Percentiles rank a stretch among this genome's conserved stretches.
Conservation (phyloP, 176 grass and related monocot species). For the Eremochloa ophiuroides region DNA sequence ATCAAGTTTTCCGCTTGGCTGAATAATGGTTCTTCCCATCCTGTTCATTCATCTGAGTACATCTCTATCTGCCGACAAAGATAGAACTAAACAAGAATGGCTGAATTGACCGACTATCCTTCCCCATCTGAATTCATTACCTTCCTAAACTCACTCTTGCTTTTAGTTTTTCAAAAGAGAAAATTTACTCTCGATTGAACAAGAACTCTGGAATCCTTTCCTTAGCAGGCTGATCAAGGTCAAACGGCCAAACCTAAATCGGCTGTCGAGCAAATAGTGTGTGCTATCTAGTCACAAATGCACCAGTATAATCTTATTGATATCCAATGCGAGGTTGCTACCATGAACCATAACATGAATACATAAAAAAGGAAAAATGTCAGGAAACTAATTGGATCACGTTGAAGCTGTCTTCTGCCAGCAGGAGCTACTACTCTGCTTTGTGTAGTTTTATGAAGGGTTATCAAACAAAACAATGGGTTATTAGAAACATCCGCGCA, state of each 20-base stretch:
- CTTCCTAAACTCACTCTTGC: neutral
- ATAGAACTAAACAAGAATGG: neutral
- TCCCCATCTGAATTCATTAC: neutral
- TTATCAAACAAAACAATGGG: neutral
- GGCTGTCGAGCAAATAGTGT: neutral
- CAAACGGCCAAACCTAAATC: neutral
- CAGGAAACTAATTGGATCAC: neutral
- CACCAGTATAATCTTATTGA: neutral
- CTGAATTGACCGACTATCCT: neutral
- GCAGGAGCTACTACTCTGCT: neutral
- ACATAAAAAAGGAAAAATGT: neutral
- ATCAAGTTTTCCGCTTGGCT: neutral
- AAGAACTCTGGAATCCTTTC: neutral
- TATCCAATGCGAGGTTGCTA: neutral
- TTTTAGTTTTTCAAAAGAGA: neutral
- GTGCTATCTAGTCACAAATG: neutral
- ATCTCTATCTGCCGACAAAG: too few relatives aligned
- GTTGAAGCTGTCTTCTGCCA: neutral
- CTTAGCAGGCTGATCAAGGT: neutral
- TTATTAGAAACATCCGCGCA: neutral
- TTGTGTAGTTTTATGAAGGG: slow-evolving; percentile 2
- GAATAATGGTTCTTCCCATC: neutral
- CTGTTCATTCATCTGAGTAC: too few relatives aligned
- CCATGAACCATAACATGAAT: neutral
- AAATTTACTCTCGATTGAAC: neutral